Base-by-base conservation (phyloP, 2,329 filamentous ascomycete species). In the Hymenoscyphus repandus region DNA sequence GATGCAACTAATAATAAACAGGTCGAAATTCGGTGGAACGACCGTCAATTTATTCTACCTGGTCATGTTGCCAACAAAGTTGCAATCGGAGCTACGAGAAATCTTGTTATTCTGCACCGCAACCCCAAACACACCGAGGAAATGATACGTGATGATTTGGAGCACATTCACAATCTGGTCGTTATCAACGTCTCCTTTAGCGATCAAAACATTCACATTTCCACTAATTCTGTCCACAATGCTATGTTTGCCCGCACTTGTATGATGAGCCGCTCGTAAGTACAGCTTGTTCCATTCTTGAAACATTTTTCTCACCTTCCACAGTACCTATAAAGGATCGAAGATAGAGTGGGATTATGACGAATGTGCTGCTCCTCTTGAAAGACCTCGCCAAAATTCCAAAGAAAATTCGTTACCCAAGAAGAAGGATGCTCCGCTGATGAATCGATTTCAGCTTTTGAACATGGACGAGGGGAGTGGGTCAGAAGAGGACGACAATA, bases 101-200 rank as follows among this genome's bases (percentile, higher is more conserved):
- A 92, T 60, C 67, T 95, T 34, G 70, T 91, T 17, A 77, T 95
- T 38, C 78, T 78, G 51, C 76, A 77, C 9, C 79, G 78, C 58
- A 73, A 73, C 58, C 70, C 70, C 47, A 76, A 71, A 47, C 71
- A 87, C 58, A 89, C 82, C 0, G 83, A 83, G 57, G 70, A 78
- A 6, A 69, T 70, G 13, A 81, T 95, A 56, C 81, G 85, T 10
- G 76, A 83, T 4, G 86, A 95, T 60, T 74, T 93, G 34, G 85
- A 90, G 20, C 89, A 95, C 64, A 92, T 95, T 53, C 83, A 92
- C 70, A 88, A 88, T 55, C 74, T 95, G 1, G 72, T 85, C 18
- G 78, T 95, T 10, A 74, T 93, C 61, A 78, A 78, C 39, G 70
- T 93, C 40, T 68, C 70, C 6, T 85, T 87, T 65, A 67, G 69